Conservation (phyloP, 2,329 filamentous ascomycete species). For the Teratosphaeria gauchensis region DNA sequence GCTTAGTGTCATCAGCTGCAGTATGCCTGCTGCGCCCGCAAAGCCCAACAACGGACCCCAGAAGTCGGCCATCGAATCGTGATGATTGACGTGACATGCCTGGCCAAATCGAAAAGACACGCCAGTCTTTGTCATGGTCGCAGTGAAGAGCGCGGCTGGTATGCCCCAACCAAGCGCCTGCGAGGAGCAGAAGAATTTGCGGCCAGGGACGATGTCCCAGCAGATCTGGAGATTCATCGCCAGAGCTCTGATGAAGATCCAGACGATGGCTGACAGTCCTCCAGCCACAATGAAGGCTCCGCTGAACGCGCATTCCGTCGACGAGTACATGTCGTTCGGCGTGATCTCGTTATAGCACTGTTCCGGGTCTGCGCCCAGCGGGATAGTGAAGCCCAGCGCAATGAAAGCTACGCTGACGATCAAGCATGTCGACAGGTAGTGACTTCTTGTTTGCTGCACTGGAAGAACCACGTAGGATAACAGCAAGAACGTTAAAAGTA, state of each 20-base stretch:
- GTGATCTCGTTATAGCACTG: slow-evolving; percentile 88
- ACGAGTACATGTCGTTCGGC: slow-evolving; percentile 81
- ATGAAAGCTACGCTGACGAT: slow-evolving; percentile 67
- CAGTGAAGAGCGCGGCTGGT: slow-evolving; percentile 61
- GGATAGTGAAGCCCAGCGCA: slow-evolving; percentile 88
- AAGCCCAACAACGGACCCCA: slow-evolving; percentile 85
- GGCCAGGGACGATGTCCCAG: slow-evolving; percentile 86
- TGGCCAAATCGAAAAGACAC: slow-evolving; percentile 89
- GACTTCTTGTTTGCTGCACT: slow-evolving; percentile 78
- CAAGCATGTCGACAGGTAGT: slow-evolving; percentile 86
- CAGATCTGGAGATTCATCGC: slow-evolving; percentile 95
- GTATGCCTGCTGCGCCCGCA: slow-evolving; percentile 62
- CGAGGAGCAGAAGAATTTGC: slow-evolving; percentile 79
- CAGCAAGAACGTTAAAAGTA: slow-evolving; percentile 66
- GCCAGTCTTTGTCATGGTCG: slow-evolving; percentile 75
- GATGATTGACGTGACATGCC: slow-evolving; percentile 90
- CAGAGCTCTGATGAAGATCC: slow-evolving; percentile 81
- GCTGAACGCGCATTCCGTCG: slow-evolving; percentile 73
- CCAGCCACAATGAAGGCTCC: slow-evolving; percentile 79
- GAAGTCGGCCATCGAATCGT: slow-evolving; percentile 70
- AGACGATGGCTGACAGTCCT: slow-evolving; percentile 74
- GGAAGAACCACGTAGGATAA: slow-evolving; percentile 72
- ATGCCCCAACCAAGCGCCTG: slow-evolving; percentile 77
- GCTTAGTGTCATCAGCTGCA: slow-evolving; percentile 70
- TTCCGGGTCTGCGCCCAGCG: slow-evolving; percentile 64